Evolutionary conservation across 1,139 yeast species (phyloP).

Genomic region (Magnusiomyces suaveolens): DNA sequence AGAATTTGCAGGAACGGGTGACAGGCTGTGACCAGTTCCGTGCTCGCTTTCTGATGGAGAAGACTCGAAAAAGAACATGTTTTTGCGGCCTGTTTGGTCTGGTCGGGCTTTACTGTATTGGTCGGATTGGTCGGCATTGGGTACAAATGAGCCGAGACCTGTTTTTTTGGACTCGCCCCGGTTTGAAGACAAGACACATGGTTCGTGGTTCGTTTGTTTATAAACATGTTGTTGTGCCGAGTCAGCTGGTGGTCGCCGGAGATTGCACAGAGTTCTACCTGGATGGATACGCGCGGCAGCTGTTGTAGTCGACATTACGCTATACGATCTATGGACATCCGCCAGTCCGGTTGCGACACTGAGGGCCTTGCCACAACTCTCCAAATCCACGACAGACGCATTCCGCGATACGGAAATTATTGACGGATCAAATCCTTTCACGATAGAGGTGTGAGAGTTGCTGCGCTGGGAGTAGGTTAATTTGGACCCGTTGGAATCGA

Average conservation of each 20-base stretch:
- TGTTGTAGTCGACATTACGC: too few relatives aligned
- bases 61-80: conserved; percentile 58
- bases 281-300: too few relatives aligned
- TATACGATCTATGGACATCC: too few relatives aligned
- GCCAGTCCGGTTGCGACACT: too few relatives aligned
- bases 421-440: conserved; percentile 40
- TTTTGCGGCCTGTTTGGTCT: conserved; percentile 30
- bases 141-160: too few relatives aligned
- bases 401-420: conserved; percentile 27
- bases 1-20: not conserved
- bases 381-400: conserved; percentile 1
- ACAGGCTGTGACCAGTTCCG: conserved; percentile 1
- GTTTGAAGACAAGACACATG: too few relatives aligned
- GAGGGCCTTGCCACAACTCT: too few relatives aligned
- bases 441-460: conserved; percentile 35
- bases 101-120: conserved; percentile 22
- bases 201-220: too few relatives aligned
- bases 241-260: too few relatives aligned
- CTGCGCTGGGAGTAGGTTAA: conserved; percentile 19
- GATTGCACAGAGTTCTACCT: too few relatives aligned
- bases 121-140: conserved; percentile 6
- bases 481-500: conserved; percentile 18
- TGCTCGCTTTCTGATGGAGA: conserved; percentile 44
- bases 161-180: too few relatives aligned
- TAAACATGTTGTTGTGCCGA: too few relatives aligned